These are phyloP conservation scores for Backusella parvicylindrica DNA, from an alignment of 192 early-diverging fungal species.

Conservation along the genomic window DNA sequence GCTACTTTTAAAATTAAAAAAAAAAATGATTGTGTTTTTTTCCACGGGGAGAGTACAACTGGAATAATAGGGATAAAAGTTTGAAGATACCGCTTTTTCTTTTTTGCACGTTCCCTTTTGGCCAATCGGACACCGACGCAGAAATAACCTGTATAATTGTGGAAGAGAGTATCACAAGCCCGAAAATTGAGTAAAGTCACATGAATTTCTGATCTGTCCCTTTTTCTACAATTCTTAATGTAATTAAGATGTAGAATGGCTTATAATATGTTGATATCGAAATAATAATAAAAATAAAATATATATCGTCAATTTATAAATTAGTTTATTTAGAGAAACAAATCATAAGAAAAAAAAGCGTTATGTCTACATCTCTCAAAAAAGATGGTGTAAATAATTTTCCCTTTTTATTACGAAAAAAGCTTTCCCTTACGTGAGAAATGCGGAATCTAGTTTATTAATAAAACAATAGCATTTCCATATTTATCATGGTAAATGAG, in stretches of 20 bases:
- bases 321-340: background rate
- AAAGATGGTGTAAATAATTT: background rate
- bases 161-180: background rate
- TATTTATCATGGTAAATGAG: background rate
- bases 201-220: constrained; percentile 1
- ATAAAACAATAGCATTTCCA: background rate
- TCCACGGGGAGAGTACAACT: background rate
- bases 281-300: background rate
- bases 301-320: background rate
- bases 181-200: background rate
- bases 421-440: background rate
- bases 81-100: background rate
- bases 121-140: constrained; percentile 22
- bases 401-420: background rate
- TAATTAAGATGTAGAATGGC: background rate
- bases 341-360: background rate
- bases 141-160: background rate
- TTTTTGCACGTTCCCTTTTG: background rate
- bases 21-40: too few relatives aligned
- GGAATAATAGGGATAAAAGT: background rate
- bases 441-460: background rate
- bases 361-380: too few relatives aligned
- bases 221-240: background rate
- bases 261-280: background rate
- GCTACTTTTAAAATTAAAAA: background rate